Percentiles rank a stretch among this genome's conserved stretches.
Conservation (phyloP, 441 rosid species). For the Syzygium syzygioides region DNA sequence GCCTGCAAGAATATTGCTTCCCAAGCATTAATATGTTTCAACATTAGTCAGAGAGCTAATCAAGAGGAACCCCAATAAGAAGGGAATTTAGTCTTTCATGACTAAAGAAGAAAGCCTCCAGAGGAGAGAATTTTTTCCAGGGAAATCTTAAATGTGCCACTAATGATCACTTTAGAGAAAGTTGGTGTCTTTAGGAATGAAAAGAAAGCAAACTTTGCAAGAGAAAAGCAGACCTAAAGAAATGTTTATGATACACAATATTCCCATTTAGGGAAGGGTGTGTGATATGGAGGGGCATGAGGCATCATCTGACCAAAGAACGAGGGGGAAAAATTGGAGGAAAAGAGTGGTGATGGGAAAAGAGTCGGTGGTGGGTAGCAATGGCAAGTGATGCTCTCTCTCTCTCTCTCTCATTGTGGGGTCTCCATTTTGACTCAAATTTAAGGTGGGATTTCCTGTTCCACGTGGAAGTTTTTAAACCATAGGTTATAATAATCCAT, state of each 20-base stretch:
- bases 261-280: slow-evolving; percentile 39
- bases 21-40: neutral
- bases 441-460: neutral
- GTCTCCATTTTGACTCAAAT: neutral
- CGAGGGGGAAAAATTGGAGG: neutral
- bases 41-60: neutral
- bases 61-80: slow-evolving; percentile 1
- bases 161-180: slow-evolving; percentile 28
- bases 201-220: slow-evolving; percentile 16
- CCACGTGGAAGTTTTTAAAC: slow-evolving; percentile 19
- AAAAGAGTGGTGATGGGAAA: slow-evolving; percentile 25
- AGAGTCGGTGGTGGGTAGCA: neutral
- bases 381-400: neutral
- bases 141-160: slow-evolving; percentile 20
- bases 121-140: slow-evolving; percentile 5
- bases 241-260: slow-evolving; percentile 22
- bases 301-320: slow-evolving; percentile 25
- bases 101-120: slow-evolving; percentile 7
- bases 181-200: slow-evolving; percentile 3
- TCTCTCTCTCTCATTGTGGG: slow-evolving; percentile 6
- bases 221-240: slow-evolving; percentile 11
- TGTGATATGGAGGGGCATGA: slow-evolving; percentile 7
- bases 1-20: neutral
- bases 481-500: slow-evolving; percentile 2
- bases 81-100: slow-evolving; percentile 8